Evolutionary conservation across 345 rosid genomes (phyloP), one percentile per base, ranked within the genome.

Genomic region (Boechera retrofracta): DNA sequence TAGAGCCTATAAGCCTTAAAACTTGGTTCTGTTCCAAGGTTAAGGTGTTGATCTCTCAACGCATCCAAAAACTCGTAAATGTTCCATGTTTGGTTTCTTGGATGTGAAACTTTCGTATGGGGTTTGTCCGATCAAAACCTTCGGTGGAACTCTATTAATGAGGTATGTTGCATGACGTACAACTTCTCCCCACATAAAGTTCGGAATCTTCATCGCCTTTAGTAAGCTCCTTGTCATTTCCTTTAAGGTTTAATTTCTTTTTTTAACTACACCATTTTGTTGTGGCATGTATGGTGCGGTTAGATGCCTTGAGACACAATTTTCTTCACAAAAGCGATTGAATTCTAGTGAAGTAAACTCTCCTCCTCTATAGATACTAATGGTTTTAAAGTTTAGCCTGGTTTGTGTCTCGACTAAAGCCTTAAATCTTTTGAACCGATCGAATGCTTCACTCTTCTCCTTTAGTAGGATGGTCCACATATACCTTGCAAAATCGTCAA

Each of bases 231-330:
- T 10, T 0, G 64, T 36, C 65, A 42, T 71, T 24, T 39, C 74
- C 53, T 57, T 60, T 12, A 70, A 9, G 0, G 65, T 70, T 0
- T 4, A 56, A n/a, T 57, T 70, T 12, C 33, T 55, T 6, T 55
- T 11, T n/a, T 56, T 54, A 7, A 61, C 65, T 6, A 71, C 35
- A 7, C 26, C 45, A 11, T 41, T 71, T 26, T 71, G 42, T n/a
- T 56, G 24, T 10, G 64, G 64, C 1, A n/a, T 26, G 13, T 70
- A 45, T 4, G 6, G 48, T 13, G 16, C 18, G 0, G 49, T 45
- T 45, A 45, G 2, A 5, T 45, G 49, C 0, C 16, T 45, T 0
- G 2, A 13, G 7, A 71, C 5, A 0, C 67, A 35, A 1, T 29
- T 71, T 47, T n/a, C 36, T 4, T 57, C 56, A 10, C 57, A 58